Percentiles rank a stretch among this genome's conserved stretches.
Conservation (phyloP, 164 flowering plant genomes). For the Kingdonia uniflora region DNA sequence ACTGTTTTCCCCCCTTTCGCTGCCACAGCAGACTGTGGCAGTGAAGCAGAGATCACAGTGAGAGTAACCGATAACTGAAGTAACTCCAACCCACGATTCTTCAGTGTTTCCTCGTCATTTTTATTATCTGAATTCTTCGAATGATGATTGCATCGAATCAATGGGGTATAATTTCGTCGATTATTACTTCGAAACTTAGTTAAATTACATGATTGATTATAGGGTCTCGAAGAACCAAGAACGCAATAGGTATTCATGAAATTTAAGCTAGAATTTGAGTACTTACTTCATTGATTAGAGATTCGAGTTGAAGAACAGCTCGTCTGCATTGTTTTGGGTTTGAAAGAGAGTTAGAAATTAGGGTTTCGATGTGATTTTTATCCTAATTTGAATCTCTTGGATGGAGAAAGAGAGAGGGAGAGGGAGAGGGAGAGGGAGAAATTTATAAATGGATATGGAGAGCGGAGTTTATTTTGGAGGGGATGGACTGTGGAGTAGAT, state of each 20-base stretch:
- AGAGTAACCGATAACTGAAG: constrained; percentile 48
- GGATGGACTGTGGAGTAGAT: no score
- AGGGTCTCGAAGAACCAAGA: constrained; percentile 8
- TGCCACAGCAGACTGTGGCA: constrained; percentile 32
- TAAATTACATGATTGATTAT: constrained; percentile 1
- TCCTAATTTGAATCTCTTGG: no score
- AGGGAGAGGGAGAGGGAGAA: no score
- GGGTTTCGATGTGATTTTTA: no score
- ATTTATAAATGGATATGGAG: no score
- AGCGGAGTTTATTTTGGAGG: no score
- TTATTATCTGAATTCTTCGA: neutral
- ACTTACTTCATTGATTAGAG: constrained; percentile 1
- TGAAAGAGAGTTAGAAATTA: no score
- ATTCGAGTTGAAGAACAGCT: no score
- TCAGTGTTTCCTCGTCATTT: constrained; percentile 11
- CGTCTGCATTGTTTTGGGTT: no score
- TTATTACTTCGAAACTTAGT: neutral
- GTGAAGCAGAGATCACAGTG: constrained; percentile 55
- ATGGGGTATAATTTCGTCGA: neutral
- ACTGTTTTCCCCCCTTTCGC: constrained; percentile 19
- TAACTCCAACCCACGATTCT: constrained; percentile 16
- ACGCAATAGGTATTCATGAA: constrained; percentile 9
- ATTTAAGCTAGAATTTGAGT: neutral
- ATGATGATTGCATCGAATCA: constrained; percentile 7
- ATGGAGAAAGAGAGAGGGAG: no score